Evolutionary conservation across 768 basidiomycete genomes (phyloP).

Genomic region (Hygrophoropsis aurantiaca): DNA sequence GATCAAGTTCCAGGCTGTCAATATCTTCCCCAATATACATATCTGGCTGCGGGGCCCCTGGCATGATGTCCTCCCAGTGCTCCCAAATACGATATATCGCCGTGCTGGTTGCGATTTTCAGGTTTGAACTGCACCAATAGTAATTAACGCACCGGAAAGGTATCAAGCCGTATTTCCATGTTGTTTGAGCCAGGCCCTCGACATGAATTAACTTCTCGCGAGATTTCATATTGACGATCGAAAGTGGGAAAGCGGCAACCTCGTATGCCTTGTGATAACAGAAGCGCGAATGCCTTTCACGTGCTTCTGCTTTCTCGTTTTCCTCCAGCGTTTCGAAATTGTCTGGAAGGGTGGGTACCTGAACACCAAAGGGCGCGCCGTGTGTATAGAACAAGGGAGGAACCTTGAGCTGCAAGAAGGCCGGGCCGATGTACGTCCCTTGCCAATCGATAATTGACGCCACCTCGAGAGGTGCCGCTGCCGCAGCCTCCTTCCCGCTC

Average conservation of each 20-base stretch:
- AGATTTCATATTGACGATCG: conserved; percentile 5
- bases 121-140: not conserved
- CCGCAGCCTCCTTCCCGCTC: not conserved
- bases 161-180: conserved; percentile 9
- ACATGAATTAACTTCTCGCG: conserved; percentile 4
- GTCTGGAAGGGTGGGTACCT: conserved; percentile 1
- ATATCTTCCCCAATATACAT: not conserved
- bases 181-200: conserved; percentile 4
- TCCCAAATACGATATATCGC: not conserved
- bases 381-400: conserved; percentile 1
- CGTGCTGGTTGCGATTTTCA: not conserved
- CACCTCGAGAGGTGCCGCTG: conserved; percentile 4
- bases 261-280: conserved; percentile 1
- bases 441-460: conserved; percentile 15
- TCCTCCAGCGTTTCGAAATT: conserved; percentile 2
- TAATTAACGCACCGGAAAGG: not conserved
- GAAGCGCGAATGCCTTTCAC: conserved; percentile 1
- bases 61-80: not conserved
- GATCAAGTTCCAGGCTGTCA: not conserved
- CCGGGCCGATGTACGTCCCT: conserved; percentile 11
- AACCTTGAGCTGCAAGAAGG: conserved; percentile 10
- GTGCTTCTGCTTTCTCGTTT: conserved; percentile 3
- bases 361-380: not conserved
- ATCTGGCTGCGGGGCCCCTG: not conserved
- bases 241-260: not conserved